These are phyloP conservation scores for Corchorus capsularis DNA, from an alignment of 345 rosid genomes.

Conservation along the genomic window DNA sequence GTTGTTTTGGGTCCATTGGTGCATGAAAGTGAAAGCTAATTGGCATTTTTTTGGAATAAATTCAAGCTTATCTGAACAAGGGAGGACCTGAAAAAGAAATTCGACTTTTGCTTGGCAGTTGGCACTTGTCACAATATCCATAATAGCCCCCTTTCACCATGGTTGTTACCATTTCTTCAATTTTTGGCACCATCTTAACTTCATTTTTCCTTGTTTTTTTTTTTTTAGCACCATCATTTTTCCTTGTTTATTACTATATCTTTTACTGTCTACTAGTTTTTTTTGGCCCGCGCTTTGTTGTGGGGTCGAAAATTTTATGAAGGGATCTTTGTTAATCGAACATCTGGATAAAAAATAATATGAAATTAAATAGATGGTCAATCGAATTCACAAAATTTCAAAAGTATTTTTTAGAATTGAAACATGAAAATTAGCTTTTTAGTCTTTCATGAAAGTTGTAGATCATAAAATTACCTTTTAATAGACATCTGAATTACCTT, in stretches of 20 bases:
- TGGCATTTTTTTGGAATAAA: conserved; percentile 5
- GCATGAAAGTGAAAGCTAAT: conserved; percentile 24
- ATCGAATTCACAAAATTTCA: no score
- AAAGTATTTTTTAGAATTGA: no score
- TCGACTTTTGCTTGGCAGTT: not conserved
- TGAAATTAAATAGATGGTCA: no score
- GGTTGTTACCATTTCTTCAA: not conserved
- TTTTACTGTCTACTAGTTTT: not conserved
- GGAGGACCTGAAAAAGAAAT: not conserved
- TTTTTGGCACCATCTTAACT: conserved; percentile 16
- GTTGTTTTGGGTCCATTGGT: conserved; percentile 27
- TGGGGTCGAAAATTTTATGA: no score
- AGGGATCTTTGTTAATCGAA: no score
- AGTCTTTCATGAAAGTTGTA: no score
- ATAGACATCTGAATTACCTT: no score
- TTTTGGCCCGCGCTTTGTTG: no score
- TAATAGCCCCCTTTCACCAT: conserved; percentile 13
- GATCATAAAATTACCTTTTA: no score
- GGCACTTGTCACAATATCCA: conserved; percentile 10
- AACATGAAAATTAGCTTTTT: no score
- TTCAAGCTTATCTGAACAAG: conserved; percentile 31
- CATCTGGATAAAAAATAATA: no score
- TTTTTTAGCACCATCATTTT: conserved; percentile 17
- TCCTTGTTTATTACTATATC: not conserved
- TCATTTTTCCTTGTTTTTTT: not conserved